Evolutionary conservation across 2,329 filamentous ascomycete species (phyloP), one percentile per base, ranked within the genome.

Genomic region (Lachnellula suecica): DNA sequence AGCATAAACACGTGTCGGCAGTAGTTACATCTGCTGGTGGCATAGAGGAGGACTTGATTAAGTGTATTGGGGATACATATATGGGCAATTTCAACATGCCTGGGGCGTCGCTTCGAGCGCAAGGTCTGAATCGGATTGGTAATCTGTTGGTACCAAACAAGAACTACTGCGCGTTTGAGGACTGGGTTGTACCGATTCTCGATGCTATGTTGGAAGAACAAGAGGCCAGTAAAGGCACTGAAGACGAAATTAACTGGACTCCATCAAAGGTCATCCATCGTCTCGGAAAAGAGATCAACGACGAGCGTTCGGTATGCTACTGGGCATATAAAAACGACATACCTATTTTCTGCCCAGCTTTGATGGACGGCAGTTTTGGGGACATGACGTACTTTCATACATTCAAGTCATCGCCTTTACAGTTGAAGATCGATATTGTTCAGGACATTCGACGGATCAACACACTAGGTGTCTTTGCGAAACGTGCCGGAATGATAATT

Each of bases 331-430:
- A 92, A 74, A 97, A 99, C 73, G 78, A 94, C 70, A 97, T 99
- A 52, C 94, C 94, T 1, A 88, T 99, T 15, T 99, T 99, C 76
- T 97, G 93, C 67, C 94, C 94, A 0, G 94, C 94, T 5, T 76
- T 99, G 63, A 99, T 94, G 0, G 94, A 99, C 66, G 94, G 94
- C 17, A 96, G 90, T 63, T 74, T 99, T 19, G 94, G 94, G 4
- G 94, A 99, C 70, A 99, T 99, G 94, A 78, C 97, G 37, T 97
- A 97, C 74, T 97, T 99, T 70, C 93, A 99, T 74, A 96, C 92
- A 1, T 99, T 91, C 81, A 94, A 93, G 70, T 74, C 89, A 0
- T 92, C 89, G 2, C 93, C 93, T 3, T 74, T 77, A 55, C 88
- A 93, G 70, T 79, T 99, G 38, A 84, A 86, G 51, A 83, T 97